Percentiles rank a stretch among this genome's conserved stretches.
These are phyloP conservation scores for Populus ilicifolia DNA, from an alignment of 345 rosid species.

Conservation along the genomic window DNA sequence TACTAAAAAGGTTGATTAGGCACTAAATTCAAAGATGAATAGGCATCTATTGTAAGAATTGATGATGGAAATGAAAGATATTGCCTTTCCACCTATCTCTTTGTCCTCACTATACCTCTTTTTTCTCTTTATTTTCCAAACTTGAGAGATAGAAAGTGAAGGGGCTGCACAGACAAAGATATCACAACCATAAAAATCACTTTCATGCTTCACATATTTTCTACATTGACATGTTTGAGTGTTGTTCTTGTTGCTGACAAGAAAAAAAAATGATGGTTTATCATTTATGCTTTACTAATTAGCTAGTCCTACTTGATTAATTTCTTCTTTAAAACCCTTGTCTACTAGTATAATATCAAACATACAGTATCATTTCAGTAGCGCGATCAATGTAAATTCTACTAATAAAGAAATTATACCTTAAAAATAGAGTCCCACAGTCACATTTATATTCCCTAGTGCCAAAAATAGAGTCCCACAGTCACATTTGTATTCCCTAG, in stretches of 20 bases:
- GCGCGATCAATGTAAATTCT: not conserved
- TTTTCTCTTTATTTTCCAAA: not conserved
- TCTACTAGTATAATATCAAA: not conserved
- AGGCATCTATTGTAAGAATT: not conserved
- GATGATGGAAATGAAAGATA: not conserved
- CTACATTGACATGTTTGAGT: constrained; percentile 1
- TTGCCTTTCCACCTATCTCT: constrained; percentile 3
- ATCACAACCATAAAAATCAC: constrained; percentile 16
- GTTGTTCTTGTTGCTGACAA: not conserved
- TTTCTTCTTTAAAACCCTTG: not conserved
- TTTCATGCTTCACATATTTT: constrained; percentile 9
- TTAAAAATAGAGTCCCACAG: constrained; percentile 87
- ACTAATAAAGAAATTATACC: constrained; percentile 39
- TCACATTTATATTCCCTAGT: constrained; percentile 93
- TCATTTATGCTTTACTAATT: not conserved
- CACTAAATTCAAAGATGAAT: not conserved
- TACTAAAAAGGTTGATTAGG: not conserved
- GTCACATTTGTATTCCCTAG: constrained; percentile 90
- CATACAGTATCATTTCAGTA: not conserved
- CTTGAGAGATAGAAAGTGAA: not conserved
- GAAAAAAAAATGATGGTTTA: not conserved
- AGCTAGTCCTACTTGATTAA: not conserved
- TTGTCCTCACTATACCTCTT: not conserved
- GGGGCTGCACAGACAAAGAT: constrained; percentile 13
- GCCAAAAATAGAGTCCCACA: too few species aligned